phyloP scores from a whole-genome alignment of 805 yeast genomes.

The Komagataella pastoris region DNA sequence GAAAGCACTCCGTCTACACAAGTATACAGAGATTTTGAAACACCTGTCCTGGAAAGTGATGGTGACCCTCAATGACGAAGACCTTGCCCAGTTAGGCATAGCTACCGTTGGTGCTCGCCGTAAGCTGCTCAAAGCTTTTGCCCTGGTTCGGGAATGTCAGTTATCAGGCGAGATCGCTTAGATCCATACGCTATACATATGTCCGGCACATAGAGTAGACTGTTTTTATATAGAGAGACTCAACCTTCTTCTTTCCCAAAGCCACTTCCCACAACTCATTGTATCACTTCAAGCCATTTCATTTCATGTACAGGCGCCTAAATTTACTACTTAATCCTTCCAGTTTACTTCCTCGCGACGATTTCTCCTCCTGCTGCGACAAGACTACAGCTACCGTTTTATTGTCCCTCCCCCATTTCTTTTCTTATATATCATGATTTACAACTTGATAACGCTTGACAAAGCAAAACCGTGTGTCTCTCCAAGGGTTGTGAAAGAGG shows the following conservation, averaged over 20 bases:
- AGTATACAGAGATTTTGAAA: slow-evolving; percentile 77
- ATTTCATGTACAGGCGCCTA: background rate
- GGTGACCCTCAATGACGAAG: slow-evolving; percentile 54
- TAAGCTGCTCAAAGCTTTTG: slow-evolving; percentile 84
- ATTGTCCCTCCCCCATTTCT: background rate
- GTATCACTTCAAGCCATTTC: background rate
- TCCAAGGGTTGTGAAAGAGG: background rate
- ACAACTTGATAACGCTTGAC: background rate
- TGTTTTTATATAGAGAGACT: background rate
- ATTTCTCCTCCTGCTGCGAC: background rate
- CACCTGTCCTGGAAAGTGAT: slow-evolving; percentile 69
- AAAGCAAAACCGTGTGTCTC: background rate
- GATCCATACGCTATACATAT: background rate
- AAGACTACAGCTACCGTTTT: no score
- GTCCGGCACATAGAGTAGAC: background rate
- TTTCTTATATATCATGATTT: background rate
- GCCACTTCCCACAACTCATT: no score
- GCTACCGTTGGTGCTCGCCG: slow-evolving; percentile 93
- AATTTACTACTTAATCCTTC: background rate
- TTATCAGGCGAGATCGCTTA: background rate
- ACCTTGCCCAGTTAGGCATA: slow-evolving; percentile 71
- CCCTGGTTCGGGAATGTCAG: slow-evolving; percentile 48
- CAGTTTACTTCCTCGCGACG: background rate
- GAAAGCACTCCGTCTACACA: slow-evolving; percentile 79
- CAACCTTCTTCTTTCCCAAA: background rate